Evolutionary conservation across 306 rosid genomes (phyloP).

Genomic region (Cicer pinnatifidum): DNA sequence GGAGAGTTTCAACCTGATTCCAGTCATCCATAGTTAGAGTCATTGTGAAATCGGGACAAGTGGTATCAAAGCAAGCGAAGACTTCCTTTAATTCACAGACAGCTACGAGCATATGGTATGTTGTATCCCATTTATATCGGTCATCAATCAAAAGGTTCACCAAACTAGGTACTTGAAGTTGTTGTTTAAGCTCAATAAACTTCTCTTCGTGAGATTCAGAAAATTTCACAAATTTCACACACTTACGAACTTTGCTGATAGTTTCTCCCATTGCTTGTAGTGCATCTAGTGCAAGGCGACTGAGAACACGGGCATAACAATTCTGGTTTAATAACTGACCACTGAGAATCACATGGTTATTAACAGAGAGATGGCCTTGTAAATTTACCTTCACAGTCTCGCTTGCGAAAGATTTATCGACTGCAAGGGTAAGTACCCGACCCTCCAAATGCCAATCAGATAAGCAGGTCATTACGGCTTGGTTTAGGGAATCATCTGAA

Average conservation of each 20-base stretch:
- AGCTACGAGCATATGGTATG: conserved; percentile 80
- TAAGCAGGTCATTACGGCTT: conserved; percentile 64
- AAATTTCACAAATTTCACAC: conserved; percentile 78
- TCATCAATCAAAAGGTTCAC: conserved; percentile 69
- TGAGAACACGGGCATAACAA: conserved; percentile 82
- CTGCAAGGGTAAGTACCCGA: conserved; percentile 62
- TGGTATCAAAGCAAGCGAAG: conserved; percentile 71
- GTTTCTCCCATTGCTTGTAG: conserved; percentile 57
- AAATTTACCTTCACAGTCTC: conserved; percentile 64
- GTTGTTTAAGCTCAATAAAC: conserved; percentile 77
- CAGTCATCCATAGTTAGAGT: conserved; percentile 69
- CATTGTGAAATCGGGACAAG: conserved; percentile 61
- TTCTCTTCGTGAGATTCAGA: conserved; percentile 65
- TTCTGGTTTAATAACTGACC: conserved; percentile 79
- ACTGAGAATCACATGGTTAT: conserved; percentile 69
- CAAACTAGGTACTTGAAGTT: conserved; percentile 72
- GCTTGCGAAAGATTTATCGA: conserved; percentile 68
- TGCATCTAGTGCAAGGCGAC: conserved; percentile 69
- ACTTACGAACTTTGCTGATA: conserved; percentile 69
- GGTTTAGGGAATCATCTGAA: conserved; percentile 61
- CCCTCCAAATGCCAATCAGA: conserved; percentile 85
- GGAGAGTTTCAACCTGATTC: conserved; percentile 71
- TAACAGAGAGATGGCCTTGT: conserved; percentile 68
- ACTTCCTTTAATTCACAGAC: conserved; percentile 85
- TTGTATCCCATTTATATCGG: conserved; percentile 79